phyloP scores from a whole-genome alignment of 2,329 filamentous ascomycete genomes.

The Hypoxylon sp. region DNA sequence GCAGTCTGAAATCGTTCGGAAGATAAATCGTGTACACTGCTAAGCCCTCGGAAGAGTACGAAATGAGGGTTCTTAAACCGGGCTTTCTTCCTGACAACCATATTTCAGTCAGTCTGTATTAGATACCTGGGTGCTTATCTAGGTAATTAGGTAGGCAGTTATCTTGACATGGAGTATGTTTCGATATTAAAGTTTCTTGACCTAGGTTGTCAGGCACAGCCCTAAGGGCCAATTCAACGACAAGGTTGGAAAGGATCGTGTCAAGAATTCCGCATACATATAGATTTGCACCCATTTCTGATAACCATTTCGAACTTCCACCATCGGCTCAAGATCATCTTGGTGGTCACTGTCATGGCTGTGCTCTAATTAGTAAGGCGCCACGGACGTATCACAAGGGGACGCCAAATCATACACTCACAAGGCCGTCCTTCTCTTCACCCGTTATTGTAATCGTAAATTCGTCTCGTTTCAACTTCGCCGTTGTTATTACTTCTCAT shows the following conservation, averaged over 20 bases:
- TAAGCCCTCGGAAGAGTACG: not conserved
- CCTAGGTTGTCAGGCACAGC: not conserved
- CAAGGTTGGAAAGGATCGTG: not conserved
- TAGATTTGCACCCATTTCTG: not conserved
- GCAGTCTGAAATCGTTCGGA: not conserved
- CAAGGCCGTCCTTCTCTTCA: not conserved
- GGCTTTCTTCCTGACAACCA: not conserved
- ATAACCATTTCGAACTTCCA: not conserved
- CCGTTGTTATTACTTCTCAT: constrained; percentile 8
- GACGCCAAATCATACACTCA: not conserved
- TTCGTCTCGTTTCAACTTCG: constrained; percentile 22
- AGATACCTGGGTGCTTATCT: too few relatives aligned
- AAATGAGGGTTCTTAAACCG: not conserved
- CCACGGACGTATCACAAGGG: not conserved
- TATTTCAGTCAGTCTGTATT: not conserved
- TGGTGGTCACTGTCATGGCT: not conserved
- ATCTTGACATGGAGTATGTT: not conserved
- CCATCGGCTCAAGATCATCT: not conserved
- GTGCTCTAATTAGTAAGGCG: not conserved
- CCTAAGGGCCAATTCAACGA: not conserved
- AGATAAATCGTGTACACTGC: not conserved
- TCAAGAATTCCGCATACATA: not conserved
- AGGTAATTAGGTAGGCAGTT: not conserved
- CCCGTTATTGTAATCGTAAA: constrained; percentile 10
- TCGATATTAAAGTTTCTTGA: not conserved